phyloP scores from a whole-genome alignment of 2,329 filamentous ascomycete species.

The Penicillium sp. region DNA sequence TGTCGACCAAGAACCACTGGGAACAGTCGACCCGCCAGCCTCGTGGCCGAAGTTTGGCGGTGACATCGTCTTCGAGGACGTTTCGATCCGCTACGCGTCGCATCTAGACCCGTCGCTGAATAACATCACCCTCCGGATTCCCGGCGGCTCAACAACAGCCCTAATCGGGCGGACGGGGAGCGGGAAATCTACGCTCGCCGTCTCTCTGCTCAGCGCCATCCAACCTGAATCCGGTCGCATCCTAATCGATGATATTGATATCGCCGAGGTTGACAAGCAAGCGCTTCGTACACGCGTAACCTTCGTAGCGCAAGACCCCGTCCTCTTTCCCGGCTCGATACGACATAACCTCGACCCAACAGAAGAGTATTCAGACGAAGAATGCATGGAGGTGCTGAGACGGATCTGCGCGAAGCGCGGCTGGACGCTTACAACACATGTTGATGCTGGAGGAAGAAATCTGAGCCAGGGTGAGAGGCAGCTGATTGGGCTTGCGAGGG shows the following conservation, averaged over 20 bases:
- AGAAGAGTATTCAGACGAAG: conserved; percentile 59
- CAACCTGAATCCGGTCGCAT: conserved; percentile 61
- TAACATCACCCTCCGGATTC: conserved; percentile 73
- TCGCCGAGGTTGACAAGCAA: conserved; percentile 63
- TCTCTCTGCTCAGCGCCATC: conserved; percentile 63
- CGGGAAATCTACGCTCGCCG: conserved; percentile 78
- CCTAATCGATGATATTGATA: conserved; percentile 64
- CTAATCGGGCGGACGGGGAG: conserved; percentile 80
- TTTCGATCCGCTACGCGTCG: conserved; percentile 79
- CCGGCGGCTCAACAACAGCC: conserved; percentile 77
- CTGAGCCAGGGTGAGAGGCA: conserved; percentile 69
- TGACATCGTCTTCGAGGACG: conserved; percentile 75
- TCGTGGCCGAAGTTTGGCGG: conserved; percentile 76
- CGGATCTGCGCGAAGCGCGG: conserved; percentile 61
- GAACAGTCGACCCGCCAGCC: conserved; percentile 70
- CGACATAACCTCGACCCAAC: conserved; percentile 68
- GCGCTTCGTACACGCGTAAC: conserved; percentile 66
- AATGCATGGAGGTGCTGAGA: conserved; percentile 58
- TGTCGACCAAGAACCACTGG: conserved; percentile 74
- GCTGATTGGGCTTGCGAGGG: conserved; percentile 67
- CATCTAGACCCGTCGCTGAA: conserved; percentile 74
- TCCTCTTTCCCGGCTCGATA: conserved; percentile 67
- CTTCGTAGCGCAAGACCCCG: conserved; percentile 70
- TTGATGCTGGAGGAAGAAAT: conserved; percentile 66
- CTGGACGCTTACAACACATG: conserved; percentile 61